Conservation (phyloP, 495 filamentous ascomycete genomes). For the Trichoderma parareesei region DNA sequence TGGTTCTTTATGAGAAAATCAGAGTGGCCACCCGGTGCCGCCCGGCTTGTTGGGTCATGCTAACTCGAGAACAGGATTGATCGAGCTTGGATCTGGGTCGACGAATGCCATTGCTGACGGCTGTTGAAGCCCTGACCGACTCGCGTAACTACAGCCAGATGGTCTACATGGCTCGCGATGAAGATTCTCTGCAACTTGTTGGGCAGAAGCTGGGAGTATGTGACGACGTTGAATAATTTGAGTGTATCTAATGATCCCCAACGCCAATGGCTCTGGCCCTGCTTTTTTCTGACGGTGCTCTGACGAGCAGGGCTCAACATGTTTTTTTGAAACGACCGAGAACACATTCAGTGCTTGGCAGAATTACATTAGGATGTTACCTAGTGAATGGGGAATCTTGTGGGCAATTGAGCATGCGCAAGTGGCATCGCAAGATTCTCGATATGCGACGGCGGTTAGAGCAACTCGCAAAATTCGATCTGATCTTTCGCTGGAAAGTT, state of each 20-base stretch:
- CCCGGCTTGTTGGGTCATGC: slow-evolving; percentile 21
- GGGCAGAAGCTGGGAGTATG: slow-evolving; percentile 26
- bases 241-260: too few relatives aligned
- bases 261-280: too few relatives aligned
- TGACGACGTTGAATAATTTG: too few relatives aligned
- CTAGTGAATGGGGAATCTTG: slow-evolving; percentile 6
- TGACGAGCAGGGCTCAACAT: slow-evolving; percentile 7
- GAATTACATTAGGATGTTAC: background rate
- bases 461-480: slow-evolving; percentile 3
- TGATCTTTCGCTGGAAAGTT: background rate
- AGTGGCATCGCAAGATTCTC: slow-evolving; percentile 11
- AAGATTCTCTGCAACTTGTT: slow-evolving; percentile 29
- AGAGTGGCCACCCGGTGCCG: slow-evolving; percentile 20
- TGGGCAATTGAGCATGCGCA: slow-evolving; percentile 14
- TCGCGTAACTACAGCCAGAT: slow-evolving; percentile 27
- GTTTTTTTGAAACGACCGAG: slow-evolving; percentile 17
- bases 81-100: slow-evolving; percentile 24
- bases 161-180: slow-evolving; percentile 35
- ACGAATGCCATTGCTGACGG: slow-evolving; percentile 21
- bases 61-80: slow-evolving; percentile 25
- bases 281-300: too few relatives aligned
- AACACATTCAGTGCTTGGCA: background rate
- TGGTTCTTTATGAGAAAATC: background rate
- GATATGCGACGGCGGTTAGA: background rate
- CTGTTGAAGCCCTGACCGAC: slow-evolving; percentile 18